phyloP scores from a whole-genome alignment of 2,329 filamentous ascomycete species.

The Pseudovirgaria hyperparasitica region DNA sequence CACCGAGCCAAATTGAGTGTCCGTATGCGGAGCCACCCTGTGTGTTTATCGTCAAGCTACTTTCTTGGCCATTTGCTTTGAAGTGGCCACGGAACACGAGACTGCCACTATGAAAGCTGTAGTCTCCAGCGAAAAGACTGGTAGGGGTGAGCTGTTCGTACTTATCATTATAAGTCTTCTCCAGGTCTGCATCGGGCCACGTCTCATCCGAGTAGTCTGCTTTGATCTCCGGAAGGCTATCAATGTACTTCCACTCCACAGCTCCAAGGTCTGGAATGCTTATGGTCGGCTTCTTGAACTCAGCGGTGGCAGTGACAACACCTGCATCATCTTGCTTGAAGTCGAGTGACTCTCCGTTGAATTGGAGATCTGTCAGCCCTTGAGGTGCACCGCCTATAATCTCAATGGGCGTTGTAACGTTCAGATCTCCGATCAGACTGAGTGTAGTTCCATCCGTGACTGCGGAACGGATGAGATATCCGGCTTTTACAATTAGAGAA shows the following conservation, averaged over 20 bases:
- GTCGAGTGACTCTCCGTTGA: conserved; percentile 40
- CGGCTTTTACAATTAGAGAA: conserved; percentile 47
- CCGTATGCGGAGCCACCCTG: conserved; percentile 58
- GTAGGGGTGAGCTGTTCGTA: conserved; percentile 47
- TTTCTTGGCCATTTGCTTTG: conserved; percentile 47
- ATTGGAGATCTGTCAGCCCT: conserved; percentile 41
- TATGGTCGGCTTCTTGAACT: conserved; percentile 38
- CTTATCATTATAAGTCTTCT: conserved; percentile 47
- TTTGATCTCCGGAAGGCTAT: conserved; percentile 58
- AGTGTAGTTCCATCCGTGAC: conserved; percentile 43
- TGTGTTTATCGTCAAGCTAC: conserved; percentile 42
- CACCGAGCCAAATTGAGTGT: conserved; percentile 53
- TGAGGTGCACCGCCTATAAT: conserved; percentile 49
- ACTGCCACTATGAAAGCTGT: conserved; percentile 58
- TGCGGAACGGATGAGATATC: conserved; percentile 52
- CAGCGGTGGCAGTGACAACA: conserved; percentile 38
- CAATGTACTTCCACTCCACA: conserved; percentile 55
- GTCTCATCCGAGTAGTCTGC: conserved; percentile 52
- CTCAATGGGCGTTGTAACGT: conserved; percentile 54
- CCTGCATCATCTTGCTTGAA: conserved; percentile 31
- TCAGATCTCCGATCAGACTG: conserved; percentile 57
- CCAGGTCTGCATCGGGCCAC: conserved; percentile 50
- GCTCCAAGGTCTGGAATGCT: conserved; percentile 44
- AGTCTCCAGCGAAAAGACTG: conserved; percentile 54
- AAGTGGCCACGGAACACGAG: conserved; percentile 62